Percentiles rank a stretch among this genome's conserved stretches.
These are phyloP conservation scores for Talaromyces piceae DNA, from an alignment of 2,329 filamentous ascomycete species.

Conservation along the genomic window DNA sequence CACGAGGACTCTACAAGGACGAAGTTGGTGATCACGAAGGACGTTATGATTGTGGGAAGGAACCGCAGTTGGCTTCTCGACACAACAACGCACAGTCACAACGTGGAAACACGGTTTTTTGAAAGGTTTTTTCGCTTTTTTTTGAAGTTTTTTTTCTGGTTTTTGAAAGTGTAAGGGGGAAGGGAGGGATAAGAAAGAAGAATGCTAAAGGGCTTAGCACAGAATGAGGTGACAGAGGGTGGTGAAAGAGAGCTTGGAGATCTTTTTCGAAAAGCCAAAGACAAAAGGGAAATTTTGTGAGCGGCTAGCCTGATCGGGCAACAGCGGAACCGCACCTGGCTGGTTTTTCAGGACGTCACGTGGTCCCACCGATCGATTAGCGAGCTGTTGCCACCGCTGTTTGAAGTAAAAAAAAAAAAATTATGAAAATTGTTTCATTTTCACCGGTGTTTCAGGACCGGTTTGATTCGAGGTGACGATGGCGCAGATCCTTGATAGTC, in stretches of 20 bases:
- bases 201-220: constrained; percentile 16
- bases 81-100: constrained; percentile 27
- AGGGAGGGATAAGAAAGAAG: constrained; percentile 17
- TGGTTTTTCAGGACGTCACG: constrained; percentile 9
- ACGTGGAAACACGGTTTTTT: constrained; percentile 21
- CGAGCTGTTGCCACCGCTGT: constrained; percentile 4
- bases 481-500: no score
- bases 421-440: constrained; percentile 1
- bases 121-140: constrained; percentile 30
- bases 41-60: constrained; percentile 13
- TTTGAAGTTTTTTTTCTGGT: constrained; percentile 29
- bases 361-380: constrained; percentile 5
- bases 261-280: constrained; percentile 23
- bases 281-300: constrained; percentile 23
- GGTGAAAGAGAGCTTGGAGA: constrained; percentile 14
- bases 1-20: constrained; percentile 3
- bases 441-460: no score
- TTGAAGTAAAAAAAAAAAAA: constrained; percentile 3
- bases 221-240: constrained; percentile 13
- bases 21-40: constrained; percentile 13
- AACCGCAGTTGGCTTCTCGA: constrained; percentile 13
- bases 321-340: neutral
- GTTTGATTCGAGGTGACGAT: no score
- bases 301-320: constrained; percentile 8
- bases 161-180: constrained; percentile 23